Base-by-base conservation (phyloP, 805 yeast genomes). In the Sugiyamaella americana region DNA sequence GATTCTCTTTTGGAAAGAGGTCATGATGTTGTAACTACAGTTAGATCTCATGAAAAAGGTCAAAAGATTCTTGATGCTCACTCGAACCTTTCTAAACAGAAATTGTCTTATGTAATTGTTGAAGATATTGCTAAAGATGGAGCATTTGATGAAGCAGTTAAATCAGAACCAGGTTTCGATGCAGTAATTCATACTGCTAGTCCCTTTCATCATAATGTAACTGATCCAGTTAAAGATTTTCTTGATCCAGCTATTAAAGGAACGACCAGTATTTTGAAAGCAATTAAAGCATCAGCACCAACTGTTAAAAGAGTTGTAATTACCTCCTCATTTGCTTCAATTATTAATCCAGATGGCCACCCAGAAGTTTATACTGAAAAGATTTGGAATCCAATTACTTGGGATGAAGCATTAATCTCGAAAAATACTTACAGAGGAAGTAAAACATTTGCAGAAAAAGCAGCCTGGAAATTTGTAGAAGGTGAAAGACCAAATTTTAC, bases 371-470 rank as follows among this genome's bases (percentile, higher is more conserved):
- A 59, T 46, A 57, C 60, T 20, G 48, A 44, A 18, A 36, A 43
- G n/a, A 37, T 30, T 36, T 48, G 51, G 51, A 65, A 66, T 47
- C 63, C 66, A 2, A 56, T 60, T 19, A 54, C 65, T 6, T 54
- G 61, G 58, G 66, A 65, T 22, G 46, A 55, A 11, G 61, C 19
- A n/a, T 22, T 44, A 21, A 32, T 30, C 34, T 37, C 50, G 39
- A 26, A 26, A 26, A 13, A 26, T 26, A 46, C 52, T 16, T 58
- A 54, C 41, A 22, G 48, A 71, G 71, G 36, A 68, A 71, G 82
- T 34, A 79, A 79, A 61, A 70, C 62, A 11, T 65, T 66, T 56
- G 84, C 84, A 30, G 84, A 81, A 63, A 56, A 65, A 51, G 74
- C 79, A 3, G 78, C 77, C n/a, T 76, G 84, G 76, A 71, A 75